A percentile compares a stretch with the other conserved stretches of the same genome.
These are phyloP conservation scores for Chaetoscypha palmicola DNA, from an alignment of 2,329 filamentous ascomycete species.

Conservation along the genomic window DNA sequence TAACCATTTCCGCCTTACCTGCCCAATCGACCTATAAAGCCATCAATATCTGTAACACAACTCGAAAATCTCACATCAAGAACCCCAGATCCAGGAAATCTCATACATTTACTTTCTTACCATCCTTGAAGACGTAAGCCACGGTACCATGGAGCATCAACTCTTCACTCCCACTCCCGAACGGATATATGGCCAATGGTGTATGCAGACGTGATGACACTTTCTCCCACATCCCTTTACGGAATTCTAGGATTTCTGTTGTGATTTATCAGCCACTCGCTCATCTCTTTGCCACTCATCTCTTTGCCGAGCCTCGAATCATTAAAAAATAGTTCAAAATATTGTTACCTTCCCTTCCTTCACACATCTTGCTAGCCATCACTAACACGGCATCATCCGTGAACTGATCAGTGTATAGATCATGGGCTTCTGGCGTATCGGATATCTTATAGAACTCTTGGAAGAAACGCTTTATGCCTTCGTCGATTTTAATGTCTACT, in stretches of 20 bases:
- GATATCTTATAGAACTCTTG: constrained; percentile 61
- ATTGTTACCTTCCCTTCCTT: constrained; percentile 39
- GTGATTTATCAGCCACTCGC: neutral
- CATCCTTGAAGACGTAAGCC: constrained; percentile 45
- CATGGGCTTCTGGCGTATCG: constrained; percentile 38
- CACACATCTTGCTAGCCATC: constrained; percentile 42
- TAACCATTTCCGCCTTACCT: constrained; percentile 23
- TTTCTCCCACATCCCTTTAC: constrained; percentile 47
- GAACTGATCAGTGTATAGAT: constrained; percentile 41
- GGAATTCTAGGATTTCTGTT: constrained; percentile 42
- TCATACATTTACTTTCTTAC: constrained; percentile 25
- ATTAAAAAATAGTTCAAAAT: neutral
- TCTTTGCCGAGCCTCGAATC: no score
- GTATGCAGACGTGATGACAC: constrained; percentile 40
- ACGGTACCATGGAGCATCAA: constrained; percentile 49
- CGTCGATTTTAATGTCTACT: constrained; percentile 36
- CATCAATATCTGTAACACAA: no score
- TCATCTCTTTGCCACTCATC: no score
- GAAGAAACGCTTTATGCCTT: constrained; percentile 58
- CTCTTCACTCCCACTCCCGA: constrained; percentile 38
- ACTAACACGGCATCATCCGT: constrained; percentile 42
- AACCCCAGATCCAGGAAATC: no score
- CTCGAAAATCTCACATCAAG: neutral
- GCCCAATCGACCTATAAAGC: constrained; percentile 28
- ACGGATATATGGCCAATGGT: constrained; percentile 43